Conservation (phyloP, 2,329 filamentous ascomycete genomes). For the Pyrenophora graminea region DNA sequence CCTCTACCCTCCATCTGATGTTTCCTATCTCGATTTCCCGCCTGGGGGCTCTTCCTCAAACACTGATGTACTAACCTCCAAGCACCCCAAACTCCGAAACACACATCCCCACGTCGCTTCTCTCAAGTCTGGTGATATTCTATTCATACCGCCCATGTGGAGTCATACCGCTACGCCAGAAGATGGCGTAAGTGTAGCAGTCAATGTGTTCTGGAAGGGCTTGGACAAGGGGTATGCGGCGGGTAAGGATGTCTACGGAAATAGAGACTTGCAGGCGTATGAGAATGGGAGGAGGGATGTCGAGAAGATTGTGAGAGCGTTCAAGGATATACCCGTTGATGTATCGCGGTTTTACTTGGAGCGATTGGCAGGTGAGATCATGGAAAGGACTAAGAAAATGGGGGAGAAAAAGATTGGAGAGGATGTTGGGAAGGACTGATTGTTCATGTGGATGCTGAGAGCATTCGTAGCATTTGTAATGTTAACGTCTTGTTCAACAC, state of each 20-base stretch:
- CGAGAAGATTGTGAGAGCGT: slow-evolving; percentile 66
- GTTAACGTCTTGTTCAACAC: no score
- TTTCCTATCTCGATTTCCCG: slow-evolving; percentile 69
- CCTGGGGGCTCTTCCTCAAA: slow-evolving; percentile 81
- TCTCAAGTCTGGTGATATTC: slow-evolving; percentile 71
- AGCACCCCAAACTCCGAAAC: slow-evolving; percentile 24
- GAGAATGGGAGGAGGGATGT: slow-evolving; percentile 79
- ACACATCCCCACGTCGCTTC: slow-evolving; percentile 68
- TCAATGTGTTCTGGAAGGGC: slow-evolving; percentile 88
- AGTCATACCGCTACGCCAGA: slow-evolving; percentile 70
- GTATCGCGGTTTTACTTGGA: slow-evolving; percentile 75
- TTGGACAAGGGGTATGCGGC: slow-evolving; percentile 69
- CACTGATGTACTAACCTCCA: slow-evolving; percentile 66
- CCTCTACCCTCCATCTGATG: slow-evolving; percentile 78
- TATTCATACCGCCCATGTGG: slow-evolving; percentile 85
- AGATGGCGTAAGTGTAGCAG: slow-evolving; percentile 67
- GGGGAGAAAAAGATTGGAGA: not conserved
- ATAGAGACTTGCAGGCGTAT: slow-evolving; percentile 81
- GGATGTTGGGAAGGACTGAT: not conserved
- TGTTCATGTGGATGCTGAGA: no score
- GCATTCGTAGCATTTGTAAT: no score
- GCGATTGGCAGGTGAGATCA: slow-evolving; percentile 71
- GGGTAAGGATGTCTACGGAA: slow-evolving; percentile 85
- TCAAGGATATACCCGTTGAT: slow-evolving; percentile 67
- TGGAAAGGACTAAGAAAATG: slow-evolving; percentile 41